phyloP scores from a whole-genome alignment of 306 rosid species.

The Cyclanthera cordifolia region DNA sequence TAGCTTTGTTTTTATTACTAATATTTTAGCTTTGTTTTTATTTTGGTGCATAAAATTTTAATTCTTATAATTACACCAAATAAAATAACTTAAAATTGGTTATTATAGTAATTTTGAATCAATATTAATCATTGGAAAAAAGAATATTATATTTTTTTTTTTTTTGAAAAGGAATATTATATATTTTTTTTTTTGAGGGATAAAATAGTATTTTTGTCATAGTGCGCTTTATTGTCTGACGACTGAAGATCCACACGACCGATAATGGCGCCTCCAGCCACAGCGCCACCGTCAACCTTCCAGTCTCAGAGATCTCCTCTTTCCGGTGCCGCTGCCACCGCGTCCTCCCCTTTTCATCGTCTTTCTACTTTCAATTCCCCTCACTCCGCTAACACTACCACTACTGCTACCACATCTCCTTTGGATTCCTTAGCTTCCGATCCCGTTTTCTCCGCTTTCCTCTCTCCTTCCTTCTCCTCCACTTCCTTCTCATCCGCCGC shows the following conservation, averaged over 20 bases:
- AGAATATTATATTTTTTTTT: too few species aligned
- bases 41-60: too few species aligned
- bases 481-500: slow-evolving; percentile 93
- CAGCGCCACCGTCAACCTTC: slow-evolving; percentile 34
- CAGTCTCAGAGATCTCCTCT: slow-evolving; percentile 39
- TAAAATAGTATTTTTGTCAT: too few species aligned
- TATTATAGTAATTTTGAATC: too few species aligned
- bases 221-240: too few species aligned
- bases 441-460: slow-evolving; percentile 84
- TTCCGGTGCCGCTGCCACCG: slow-evolving; percentile 16
- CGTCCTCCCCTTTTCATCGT: slow-evolving; percentile 11
- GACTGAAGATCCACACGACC: background rate
- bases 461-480: slow-evolving; percentile 76
- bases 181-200: too few species aligned
- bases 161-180: too few species aligned
- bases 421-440: slow-evolving; percentile 73
- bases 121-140: too few species aligned
- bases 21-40: too few species aligned
- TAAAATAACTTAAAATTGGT: too few species aligned
- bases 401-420: slow-evolving; percentile 26
- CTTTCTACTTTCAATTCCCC: slow-evolving; percentile 5
- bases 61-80: too few species aligned
- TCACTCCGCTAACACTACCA: slow-evolving; percentile 12
- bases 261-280: slow-evolving; percentile 26
- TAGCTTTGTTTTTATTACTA: too few species aligned